Base-by-base conservation (phyloP, 2,329 filamentous ascomycete genomes). In the Penicillium sp. region DNA sequence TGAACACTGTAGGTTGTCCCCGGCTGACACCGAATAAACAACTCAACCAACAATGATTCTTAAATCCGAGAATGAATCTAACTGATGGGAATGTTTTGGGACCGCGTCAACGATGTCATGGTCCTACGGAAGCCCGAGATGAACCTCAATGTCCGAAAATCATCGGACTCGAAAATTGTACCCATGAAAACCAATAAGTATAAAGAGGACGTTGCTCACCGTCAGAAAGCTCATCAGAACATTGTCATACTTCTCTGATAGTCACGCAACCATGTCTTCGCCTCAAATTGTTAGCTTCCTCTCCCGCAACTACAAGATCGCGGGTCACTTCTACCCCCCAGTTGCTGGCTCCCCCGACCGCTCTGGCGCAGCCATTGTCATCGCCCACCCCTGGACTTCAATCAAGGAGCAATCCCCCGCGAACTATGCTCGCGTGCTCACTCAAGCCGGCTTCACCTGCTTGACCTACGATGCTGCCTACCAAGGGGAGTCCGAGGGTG, bases 401-500 rank as follows among this genome's bases (percentile, higher is more conserved):
- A 59, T 74, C 44, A 75, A 75, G 51, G 73, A 76, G 54, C 72
- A 76, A 55, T 65, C 72, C 0, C 36, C 71, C 2, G 63, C 58
- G 5, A 46, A 64, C 33, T 70, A 76, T 43, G 71, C 71, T 13
- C 51, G 56, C 2, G 18, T 50, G 0, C 61, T 75, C 5, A 45
- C 68, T 16, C 47, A 67, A 20, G 50, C 54, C 1, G 71, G 73
- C 8, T 74, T 74, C 55, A 51, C 59, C 39, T 44, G 55, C 6
- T 57, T 76, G 6, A 56, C 64, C n/a, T 75, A 61, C 50, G 74
- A 76, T 47, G 66, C 72, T 5, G 65, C 65, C 2, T 72, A 72
- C 45, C 71, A 75, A 48, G 73, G 74, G 22, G 68, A 68, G 47
- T 65, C 57, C 25, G 63, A 51, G 7, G 74, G 74, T 8, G 47